These are phyloP conservation scores for Trichoderma virens DNA, from an alignment of 495 filamentous ascomycete genomes.

Conservation along the genomic window DNA sequence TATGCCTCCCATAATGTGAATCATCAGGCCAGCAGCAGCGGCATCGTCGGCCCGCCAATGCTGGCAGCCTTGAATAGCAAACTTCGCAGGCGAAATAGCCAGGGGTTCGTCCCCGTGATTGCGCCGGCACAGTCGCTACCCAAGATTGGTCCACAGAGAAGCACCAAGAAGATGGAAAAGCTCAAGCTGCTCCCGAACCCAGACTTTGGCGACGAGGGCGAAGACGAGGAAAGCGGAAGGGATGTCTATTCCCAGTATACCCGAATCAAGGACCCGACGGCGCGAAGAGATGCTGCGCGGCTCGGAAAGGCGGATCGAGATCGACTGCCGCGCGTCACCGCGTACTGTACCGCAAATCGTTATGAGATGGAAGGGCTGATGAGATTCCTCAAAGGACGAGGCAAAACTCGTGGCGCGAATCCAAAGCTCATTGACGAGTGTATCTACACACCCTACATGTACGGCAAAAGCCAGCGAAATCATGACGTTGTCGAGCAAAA, in stretches of 20 bases:
- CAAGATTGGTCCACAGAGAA: slow-evolving; percentile 92
- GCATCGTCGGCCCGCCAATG: slow-evolving; percentile 50
- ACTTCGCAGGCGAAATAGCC: slow-evolving; percentile 76
- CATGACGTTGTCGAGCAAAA: slow-evolving; percentile 42
- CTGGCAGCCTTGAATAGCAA: slow-evolving; percentile 80
- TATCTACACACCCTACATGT: slow-evolving; percentile 88
- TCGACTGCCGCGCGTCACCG: slow-evolving; percentile 80
- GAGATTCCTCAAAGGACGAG: slow-evolving; percentile 77
- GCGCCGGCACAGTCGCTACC: slow-evolving; percentile 36
- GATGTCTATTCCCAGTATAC: slow-evolving; percentile 93
- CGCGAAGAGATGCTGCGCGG: slow-evolving; percentile 83
- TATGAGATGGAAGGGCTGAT: slow-evolving; percentile 84
- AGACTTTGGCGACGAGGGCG: slow-evolving; percentile 64
- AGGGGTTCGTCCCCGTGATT: slow-evolving; percentile 51
- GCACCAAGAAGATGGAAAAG: slow-evolving; percentile 92
- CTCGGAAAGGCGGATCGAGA: slow-evolving; percentile 90
- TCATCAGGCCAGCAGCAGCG: slow-evolving; percentile 18
- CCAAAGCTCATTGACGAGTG: slow-evolving; percentile 95
- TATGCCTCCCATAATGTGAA: background rate
- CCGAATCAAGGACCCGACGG: slow-evolving; percentile 92
- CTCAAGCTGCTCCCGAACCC: slow-evolving; percentile 90
- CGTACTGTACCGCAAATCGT: slow-evolving; percentile 87
- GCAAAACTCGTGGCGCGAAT: slow-evolving; percentile 63
- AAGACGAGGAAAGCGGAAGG: slow-evolving; percentile 81
- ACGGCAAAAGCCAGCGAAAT: slow-evolving; percentile 36